Evolutionary conservation across 2,329 filamentous ascomycete species (phyloP).

Genomic region (Trichoderma semiorbis): DNA sequence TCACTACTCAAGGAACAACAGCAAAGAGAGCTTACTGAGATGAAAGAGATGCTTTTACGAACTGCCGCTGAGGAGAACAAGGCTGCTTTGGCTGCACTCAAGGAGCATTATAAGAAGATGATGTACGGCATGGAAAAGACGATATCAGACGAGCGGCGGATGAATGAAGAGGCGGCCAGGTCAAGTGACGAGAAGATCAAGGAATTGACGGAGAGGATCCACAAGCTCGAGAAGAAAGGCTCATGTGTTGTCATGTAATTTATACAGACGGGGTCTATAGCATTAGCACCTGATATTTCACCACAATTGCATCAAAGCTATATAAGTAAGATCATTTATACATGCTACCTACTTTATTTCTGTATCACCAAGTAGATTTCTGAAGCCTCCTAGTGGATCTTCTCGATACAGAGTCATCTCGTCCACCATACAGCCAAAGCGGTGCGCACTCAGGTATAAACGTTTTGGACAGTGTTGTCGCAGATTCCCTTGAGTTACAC

Average conservation of each 20-base stretch:
- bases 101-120: conserved; percentile 3
- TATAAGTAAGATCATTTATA: no score
- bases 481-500: no score
- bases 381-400: no score
- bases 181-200: neutral
- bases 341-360: no score
- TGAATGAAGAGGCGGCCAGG: conserved; percentile 6
- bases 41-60: conserved; percentile 7
- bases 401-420: no score
- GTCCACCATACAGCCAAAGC: no score
- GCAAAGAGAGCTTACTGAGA: conserved; percentile 8
- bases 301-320: no score
- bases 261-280: neutral
- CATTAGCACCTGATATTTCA: no score
- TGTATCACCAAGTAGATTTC: no score
- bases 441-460: no score
- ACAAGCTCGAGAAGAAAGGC: neutral
- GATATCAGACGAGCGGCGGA: neutral
- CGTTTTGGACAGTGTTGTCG: no score
- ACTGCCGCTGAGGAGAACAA: neutral
- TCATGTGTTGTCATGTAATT: neutral
- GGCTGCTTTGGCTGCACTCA: neutral
- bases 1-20: conserved; percentile 7
- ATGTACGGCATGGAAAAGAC: neutral
- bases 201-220: neutral